Evolutionary conservation across 495 filamentous ascomycete genomes (phyloP), one percentile per base, ranked within the genome.

Genomic region (Lophium mytilinum): DNA sequence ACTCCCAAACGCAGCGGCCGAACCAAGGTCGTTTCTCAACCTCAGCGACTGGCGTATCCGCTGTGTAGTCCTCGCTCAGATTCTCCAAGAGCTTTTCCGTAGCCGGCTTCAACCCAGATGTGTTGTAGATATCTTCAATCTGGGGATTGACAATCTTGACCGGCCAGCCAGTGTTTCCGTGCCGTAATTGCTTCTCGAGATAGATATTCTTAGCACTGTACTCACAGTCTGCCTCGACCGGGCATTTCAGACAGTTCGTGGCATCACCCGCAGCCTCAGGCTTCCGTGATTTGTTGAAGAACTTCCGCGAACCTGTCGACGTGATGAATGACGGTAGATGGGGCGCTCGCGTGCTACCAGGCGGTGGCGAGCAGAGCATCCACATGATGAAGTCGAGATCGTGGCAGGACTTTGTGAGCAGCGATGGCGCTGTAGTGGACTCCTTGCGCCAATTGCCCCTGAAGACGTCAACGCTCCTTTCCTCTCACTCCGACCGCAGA

Each of bases 351-450:
- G 54, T 59, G 18, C 30, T 42, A 33, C 64, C 55, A 8, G 76
- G 67, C 0, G 78, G 65, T 9, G 86, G 83, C 24, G 85, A 86
- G 66, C 82, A 87, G 9, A 92, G 75, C 21, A 98, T 71, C 93
- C 93, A 98, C 14, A 96, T 71, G 10, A 97, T 72, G 46, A 96
- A 80, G 60, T 98, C 92, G 30, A 97, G 88, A 62, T 96, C 90
- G 69, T 96, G 90, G 65, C 90, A 96, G 49, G 87, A 93, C 67
- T 97, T 98, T 4, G 93, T 95, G 10, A 98, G 77, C 5, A 98
- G 75, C 7, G 86, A 87, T 5, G 88, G 88, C 1, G 86, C 88
- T 0, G 82, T 80, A 0, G 75, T 76, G 1, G 79, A 84, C 53
- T 86, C 83, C 47, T 86, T 88, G 5, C 93, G 83, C 93, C 93